Evolutionary conservation across 208 protist species (phyloP).

Genomic region (Phytomonas serpens): DNA sequence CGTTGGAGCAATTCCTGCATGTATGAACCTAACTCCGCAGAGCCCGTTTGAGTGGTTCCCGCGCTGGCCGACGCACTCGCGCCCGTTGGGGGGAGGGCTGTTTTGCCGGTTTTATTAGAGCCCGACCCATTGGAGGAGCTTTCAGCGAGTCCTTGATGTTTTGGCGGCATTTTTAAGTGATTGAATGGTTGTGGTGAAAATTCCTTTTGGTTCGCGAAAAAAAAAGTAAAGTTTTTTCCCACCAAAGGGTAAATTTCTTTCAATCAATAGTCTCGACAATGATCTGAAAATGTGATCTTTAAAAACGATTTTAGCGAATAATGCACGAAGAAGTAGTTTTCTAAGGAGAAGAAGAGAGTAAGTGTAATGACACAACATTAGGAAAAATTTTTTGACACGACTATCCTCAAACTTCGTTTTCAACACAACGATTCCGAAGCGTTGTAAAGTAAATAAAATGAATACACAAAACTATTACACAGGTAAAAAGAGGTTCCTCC

Average conservation of each 20-base stretch:
- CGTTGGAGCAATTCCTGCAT: slow-evolving; percentile 92
- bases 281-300: not conserved
- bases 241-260: not conserved
- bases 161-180: slow-evolving; percentile 5
- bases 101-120: not conserved
- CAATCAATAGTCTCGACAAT: not conserved
- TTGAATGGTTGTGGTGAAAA: not conserved
- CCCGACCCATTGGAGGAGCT: not conserved
- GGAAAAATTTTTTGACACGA: not conserved
- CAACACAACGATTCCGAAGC: not conserved
- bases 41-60: slow-evolving; percentile 25
- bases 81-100: not conserved
- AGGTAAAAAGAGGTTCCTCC: not conserved
- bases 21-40: slow-evolving; percentile 89
- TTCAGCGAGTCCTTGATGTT: not conserved
- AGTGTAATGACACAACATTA: not conserved
- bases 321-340: slow-evolving; percentile 6
- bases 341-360: not conserved
- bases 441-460: slow-evolving; percentile 3
- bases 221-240: not conserved
- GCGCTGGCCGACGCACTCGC: not conserved
- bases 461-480: not conserved
- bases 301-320: not conserved
- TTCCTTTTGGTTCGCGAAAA: not conserved
- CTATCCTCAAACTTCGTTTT: not conserved